phyloP scores from a whole-genome alignment of 768 basidiomycete genomes.

The Paxillus ammoniavirescens region DNA sequence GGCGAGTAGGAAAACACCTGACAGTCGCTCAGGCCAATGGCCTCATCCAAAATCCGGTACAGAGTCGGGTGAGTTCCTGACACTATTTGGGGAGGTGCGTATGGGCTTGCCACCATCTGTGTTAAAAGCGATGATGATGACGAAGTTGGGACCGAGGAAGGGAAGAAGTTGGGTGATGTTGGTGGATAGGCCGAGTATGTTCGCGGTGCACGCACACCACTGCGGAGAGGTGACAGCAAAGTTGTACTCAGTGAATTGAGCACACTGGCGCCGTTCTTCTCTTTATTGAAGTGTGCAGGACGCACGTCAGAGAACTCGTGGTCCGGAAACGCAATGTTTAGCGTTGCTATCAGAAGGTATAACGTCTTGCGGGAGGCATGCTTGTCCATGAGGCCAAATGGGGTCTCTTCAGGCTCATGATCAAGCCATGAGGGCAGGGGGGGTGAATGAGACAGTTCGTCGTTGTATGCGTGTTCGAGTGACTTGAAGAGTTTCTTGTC shows the following conservation, averaged over 20 bases:
- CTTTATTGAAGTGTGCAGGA: constrained; percentile 85
- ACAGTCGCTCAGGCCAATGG: constrained; percentile 87
- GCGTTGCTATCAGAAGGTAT: constrained; percentile 92
- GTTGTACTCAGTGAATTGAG: constrained; percentile 85
- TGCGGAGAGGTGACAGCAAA: constrained; percentile 68
- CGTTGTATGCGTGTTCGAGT: constrained; percentile 82
- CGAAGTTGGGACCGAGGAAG: constrained; percentile 62
- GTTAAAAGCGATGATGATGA: constrained; percentile 72
- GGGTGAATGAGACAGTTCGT: constrained; percentile 77
- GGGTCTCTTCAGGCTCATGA: constrained; percentile 73
- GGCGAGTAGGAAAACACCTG: constrained; percentile 95
- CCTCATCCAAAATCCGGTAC: constrained; percentile 84
- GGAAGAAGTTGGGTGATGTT: constrained; percentile 69
- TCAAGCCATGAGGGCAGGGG: constrained; percentile 79
- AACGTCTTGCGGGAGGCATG: constrained; percentile 86
- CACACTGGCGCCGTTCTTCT: constrained; percentile 71
- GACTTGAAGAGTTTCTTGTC: constrained; percentile 96
- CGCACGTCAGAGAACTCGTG: constrained; percentile 94
- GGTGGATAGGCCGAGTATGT: constrained; percentile 88
- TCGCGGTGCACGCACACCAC: constrained; percentile 66
- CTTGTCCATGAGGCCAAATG: constrained; percentile 90
- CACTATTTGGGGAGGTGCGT: constrained; percentile 68
- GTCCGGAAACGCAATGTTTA: constrained; percentile 97
- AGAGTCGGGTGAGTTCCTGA: constrained; percentile 87
- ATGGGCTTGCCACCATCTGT: constrained; percentile 58